Conservation (phyloP, 176 grass and related monocot species). For the Areca catechu region DNA sequence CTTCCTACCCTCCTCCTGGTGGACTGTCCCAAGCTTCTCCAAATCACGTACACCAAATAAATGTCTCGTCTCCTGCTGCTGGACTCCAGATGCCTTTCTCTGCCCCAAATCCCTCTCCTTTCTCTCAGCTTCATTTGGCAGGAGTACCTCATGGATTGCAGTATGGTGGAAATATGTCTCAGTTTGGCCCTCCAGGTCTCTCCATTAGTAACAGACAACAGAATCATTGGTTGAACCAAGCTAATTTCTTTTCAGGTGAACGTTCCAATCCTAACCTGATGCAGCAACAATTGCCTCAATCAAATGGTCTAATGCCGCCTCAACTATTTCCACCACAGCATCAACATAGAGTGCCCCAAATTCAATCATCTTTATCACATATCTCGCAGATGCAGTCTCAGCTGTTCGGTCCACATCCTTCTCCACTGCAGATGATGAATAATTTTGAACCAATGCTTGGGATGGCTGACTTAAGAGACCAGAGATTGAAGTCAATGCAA, state of each 20-base stretch:
- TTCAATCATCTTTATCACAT: slow-evolving; percentile 22
- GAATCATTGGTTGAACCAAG: slow-evolving; percentile 28
- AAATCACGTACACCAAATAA: slow-evolving; percentile 29
- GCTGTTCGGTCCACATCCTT: slow-evolving; percentile 15
- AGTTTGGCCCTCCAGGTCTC: slow-evolving; percentile 10
- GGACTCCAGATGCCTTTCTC: slow-evolving; percentile 31
- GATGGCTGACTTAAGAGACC: slow-evolving; percentile 48
- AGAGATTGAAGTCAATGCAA: slow-evolving; percentile 35
- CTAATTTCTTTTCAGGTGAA: slow-evolving; percentile 15
- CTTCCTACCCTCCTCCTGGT: slow-evolving; percentile 32
- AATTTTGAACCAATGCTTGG: slow-evolving; percentile 35
- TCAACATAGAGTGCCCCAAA: slow-evolving; percentile 36
- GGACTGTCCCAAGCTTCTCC: slow-evolving; percentile 32
- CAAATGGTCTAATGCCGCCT: slow-evolving; percentile 33
- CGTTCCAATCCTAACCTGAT: slow-evolving; percentile 22
- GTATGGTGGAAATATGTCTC: slow-evolving; percentile 26
- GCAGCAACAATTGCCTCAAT: slow-evolving; percentile 24
- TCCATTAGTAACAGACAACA: slow-evolving; percentile 19
- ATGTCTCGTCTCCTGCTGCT: slow-evolving; percentile 33
- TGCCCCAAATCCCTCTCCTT: slow-evolving; percentile 31
- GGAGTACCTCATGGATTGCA: slow-evolving; percentile 27
- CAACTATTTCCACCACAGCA: slow-evolving; percentile 19
- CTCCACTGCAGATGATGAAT: slow-evolving; percentile 38
- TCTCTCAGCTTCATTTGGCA: slow-evolving; percentile 22
- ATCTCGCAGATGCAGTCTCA: slow-evolving; percentile 35